A percentile compares a stretch with the other conserved stretches of the same genome.
These are phyloP conservation scores for Eucalyptus pauciflora DNA, from an alignment of 345 rosid genomes.

Conservation along the genomic window DNA sequence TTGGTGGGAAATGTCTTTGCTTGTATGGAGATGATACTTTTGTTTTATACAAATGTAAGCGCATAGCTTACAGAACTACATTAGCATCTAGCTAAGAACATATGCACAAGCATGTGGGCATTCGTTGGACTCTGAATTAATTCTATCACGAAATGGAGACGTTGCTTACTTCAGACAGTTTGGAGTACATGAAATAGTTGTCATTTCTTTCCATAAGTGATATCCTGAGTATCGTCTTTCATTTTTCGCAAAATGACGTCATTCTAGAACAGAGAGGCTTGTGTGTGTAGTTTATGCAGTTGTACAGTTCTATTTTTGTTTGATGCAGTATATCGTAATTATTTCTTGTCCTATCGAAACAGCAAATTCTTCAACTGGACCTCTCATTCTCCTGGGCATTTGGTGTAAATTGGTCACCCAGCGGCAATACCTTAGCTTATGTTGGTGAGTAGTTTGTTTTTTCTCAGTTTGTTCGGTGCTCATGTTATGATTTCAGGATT, in stretches of 20 bases:
- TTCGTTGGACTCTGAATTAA: background rate
- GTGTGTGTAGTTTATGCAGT: background rate
- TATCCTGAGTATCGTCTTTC: background rate
- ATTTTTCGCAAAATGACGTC: background rate
- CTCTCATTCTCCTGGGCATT: slow-evolving; percentile 98
- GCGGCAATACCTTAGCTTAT: slow-evolving; percentile 93
- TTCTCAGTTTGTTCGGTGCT: background rate
- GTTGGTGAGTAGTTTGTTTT: slow-evolving; percentile 62
- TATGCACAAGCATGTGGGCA: background rate
- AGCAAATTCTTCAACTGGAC: slow-evolving; percentile 99
- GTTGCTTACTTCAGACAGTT: background rate
- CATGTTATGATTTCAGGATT: background rate
- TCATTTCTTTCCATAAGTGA: background rate
- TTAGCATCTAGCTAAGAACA: background rate
- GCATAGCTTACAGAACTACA: background rate
- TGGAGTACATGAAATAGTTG: background rate
- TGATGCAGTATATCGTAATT: background rate
- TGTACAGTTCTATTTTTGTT: background rate
- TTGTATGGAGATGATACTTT: background rate
- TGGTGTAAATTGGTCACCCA: slow-evolving; percentile 99
- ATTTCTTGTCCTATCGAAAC: slow-evolving; percentile 9
- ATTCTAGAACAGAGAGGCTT: background rate
- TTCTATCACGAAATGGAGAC: background rate
- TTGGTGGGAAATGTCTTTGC: background rate
- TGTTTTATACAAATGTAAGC: background rate